Evolutionary conservation across 2,329 filamentous ascomycete species (phyloP), one percentile per base, ranked within the genome.

Genomic region (Sclerotinia subarctica): DNA sequence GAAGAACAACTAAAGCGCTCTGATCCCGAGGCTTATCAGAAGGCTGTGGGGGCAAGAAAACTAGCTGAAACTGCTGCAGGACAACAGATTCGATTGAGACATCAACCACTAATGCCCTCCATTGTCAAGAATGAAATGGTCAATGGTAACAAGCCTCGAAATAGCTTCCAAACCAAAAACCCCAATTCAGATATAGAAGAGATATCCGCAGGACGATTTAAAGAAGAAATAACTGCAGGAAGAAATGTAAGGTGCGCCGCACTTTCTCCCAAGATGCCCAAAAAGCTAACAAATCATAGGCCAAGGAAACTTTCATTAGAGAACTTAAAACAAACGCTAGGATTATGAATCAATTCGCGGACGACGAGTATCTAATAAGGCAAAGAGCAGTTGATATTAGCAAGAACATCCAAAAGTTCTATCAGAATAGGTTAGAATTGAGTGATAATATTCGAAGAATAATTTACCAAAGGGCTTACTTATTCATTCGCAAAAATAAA

Each of bases 1-100:
- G 78, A 83, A 26, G 71, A 74, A 58, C 63, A 75, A 21, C 56
- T 75, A 15, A 73, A 71, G 54, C 74, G 77, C 29, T 68, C 67
- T 15, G 64, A 77, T 66, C 76, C 75, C 11, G 7, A 62, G n/a
- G 71, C 69, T 17, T 73, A 60, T 44, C n/a, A 49, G 17, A 32
- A 29, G 29, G 46, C 58, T 21, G 15, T 69, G 29, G 29, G 32
- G 44, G 53, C 65, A 15, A 69, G 63, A 26, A 24, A n/a, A 17
- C 54, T 8, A 38, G 53, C 29, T 11, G 38, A 35, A 21, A 26
- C 17, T 46, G 26, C 44, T 10, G 17, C n/a, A 26, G 15, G 26
- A 8, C 58, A 47, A 49, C 58, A 49, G 32, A 2, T 44, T 13
- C 44, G 32, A 60, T 13, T 24, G 29, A 60, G 44, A 42, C n/a